These are phyloP conservation scores for Diaporthe humulicola DNA, from an alignment of 2,329 filamentous ascomycete genomes.

Conservation along the genomic window DNA sequence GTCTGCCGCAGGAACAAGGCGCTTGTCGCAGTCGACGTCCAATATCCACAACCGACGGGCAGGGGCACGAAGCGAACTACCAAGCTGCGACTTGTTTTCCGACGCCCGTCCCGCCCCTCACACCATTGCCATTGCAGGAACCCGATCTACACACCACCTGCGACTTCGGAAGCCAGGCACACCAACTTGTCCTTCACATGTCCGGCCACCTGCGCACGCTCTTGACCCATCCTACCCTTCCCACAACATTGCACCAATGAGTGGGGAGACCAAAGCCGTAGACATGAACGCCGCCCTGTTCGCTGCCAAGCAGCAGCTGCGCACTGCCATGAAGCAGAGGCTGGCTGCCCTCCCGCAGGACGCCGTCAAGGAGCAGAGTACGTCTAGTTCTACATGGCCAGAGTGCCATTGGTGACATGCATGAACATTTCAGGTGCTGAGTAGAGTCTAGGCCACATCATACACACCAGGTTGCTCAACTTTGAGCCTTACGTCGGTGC, in stretches of 20 bases:
- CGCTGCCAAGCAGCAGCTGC: slow-evolving; percentile 81
- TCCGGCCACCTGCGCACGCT: background rate
- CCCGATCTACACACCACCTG: slow-evolving; percentile 14
- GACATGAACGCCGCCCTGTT: slow-evolving; percentile 68
- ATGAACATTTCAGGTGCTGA: slow-evolving; percentile 29
- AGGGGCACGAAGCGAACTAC: slow-evolving; percentile 26
- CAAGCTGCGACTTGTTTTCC: slow-evolving; percentile 15
- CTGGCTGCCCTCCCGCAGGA: slow-evolving; percentile 74
- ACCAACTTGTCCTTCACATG: background rate
- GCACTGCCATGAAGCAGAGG: slow-evolving; percentile 76
- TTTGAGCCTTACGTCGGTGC: slow-evolving; percentile 83
- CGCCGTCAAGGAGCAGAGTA: slow-evolving; percentile 78
- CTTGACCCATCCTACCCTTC: background rate
- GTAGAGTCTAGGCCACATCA: slow-evolving; percentile 67
- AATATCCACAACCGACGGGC: slow-evolving; percentile 18
- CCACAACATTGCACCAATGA: slow-evolving; percentile 34
- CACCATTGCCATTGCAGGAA: background rate
- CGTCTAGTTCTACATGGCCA: slow-evolving; percentile 46
- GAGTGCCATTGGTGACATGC: slow-evolving; percentile 43
- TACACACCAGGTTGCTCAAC: slow-evolving; percentile 74
- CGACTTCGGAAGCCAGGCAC: slow-evolving; percentile 4
- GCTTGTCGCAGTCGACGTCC: background rate
- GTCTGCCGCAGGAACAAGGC: background rate
- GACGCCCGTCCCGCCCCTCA: slow-evolving; percentile 8
- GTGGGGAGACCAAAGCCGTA: slow-evolving; percentile 26